Evolutionary conservation across 768 basidiomycete species (phyloP).

Genomic region (Baorangia bicolor): DNA sequence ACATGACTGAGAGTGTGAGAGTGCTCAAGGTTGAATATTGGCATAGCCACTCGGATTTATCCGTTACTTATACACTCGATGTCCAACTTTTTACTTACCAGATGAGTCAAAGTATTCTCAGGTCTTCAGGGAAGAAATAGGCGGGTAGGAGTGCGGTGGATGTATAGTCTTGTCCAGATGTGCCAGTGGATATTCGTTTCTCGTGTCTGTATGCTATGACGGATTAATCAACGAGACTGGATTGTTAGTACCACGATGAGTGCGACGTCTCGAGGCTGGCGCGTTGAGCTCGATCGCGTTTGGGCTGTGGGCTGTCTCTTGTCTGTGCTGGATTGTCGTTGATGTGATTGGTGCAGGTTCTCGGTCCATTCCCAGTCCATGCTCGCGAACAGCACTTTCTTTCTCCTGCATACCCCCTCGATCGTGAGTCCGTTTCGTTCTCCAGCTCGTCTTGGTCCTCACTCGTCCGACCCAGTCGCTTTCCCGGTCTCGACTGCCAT

Average conservation of each 20-base stretch:
- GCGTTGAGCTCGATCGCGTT: slow-evolving; percentile 22
- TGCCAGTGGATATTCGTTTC: neutral
- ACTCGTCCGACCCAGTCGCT: slow-evolving; percentile 8
- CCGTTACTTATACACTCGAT: too few relatives aligned
- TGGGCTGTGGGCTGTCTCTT: slow-evolving; percentile 27
- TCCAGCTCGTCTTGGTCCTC: neutral
- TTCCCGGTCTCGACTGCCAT: slow-evolving; percentile 8
- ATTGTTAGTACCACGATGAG: slow-evolving; percentile 7
- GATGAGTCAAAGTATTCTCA: slow-evolving; percentile 27
- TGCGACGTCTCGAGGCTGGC: slow-evolving; percentile 17
- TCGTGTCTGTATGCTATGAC: slow-evolving; percentile 4
- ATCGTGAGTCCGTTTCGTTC: slow-evolving; percentile 44
- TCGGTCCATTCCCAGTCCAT: slow-evolving; percentile 83
- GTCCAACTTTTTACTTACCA: too few relatives aligned
- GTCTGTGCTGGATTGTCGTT: neutral
- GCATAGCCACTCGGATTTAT: too few relatives aligned
- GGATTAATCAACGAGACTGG: neutral
- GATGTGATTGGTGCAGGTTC: slow-evolving; percentile 55
- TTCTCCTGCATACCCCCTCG: slow-evolving; percentile 72
- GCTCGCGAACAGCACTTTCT: slow-evolving; percentile 82
- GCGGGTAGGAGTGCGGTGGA: neutral
- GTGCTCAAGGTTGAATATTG: too few relatives aligned
- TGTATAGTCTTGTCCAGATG: slow-evolving; percentile 1
- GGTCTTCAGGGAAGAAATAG: slow-evolving; percentile 76
- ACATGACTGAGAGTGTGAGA: too few relatives aligned